phyloP scores from a whole-genome alignment of 345 rosid species.

The Pistacia integerrima region DNA sequence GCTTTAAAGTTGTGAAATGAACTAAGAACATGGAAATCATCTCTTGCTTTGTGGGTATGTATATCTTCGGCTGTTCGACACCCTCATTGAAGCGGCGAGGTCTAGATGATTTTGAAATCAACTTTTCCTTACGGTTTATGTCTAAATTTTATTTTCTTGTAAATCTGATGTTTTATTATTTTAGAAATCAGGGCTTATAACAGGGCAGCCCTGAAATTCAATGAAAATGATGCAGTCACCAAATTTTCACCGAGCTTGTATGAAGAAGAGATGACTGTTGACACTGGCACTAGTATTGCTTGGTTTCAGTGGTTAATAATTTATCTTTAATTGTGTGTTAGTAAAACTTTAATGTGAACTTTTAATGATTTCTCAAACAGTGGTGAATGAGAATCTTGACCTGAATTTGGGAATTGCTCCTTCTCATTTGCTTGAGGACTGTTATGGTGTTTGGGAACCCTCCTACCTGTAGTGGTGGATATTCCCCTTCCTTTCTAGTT shows the following conservation, averaged over 20 bases:
- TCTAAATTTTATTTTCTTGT: not conserved
- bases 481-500: constrained; percentile 42
- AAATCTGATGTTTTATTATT: constrained; percentile 15
- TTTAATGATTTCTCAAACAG: constrained; percentile 26
- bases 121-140: constrained; percentile 4
- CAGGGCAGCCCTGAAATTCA: constrained; percentile 85
- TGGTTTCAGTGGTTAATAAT: not conserved
- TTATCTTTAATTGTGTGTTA: not conserved
- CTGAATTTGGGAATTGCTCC: constrained; percentile 81
- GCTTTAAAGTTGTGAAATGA: constrained; percentile 2
- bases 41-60: constrained; percentile 82
- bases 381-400: constrained; percentile 54
- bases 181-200: constrained; percentile 91
- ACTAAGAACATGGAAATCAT: constrained; percentile 18
- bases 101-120: constrained; percentile 56
- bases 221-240: constrained; percentile 91
- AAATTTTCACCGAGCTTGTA: constrained; percentile 82
- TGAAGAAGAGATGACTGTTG: constrained; percentile 57
- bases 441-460: constrained; percentile 36
- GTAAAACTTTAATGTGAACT: not conserved
- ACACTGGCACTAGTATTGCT: constrained; percentile 33
- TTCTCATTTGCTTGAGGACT: constrained; percentile 21
- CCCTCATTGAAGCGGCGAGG: constrained; percentile 99
- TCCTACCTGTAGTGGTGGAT: constrained; percentile 30
- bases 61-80: constrained; percentile 98